Percentiles rank a stretch among this genome's conserved stretches.
Evolutionary conservation across 495 filamentous ascomycete genomes (phyloP).

Genomic region (Aspergillus olivimuriae): DNA sequence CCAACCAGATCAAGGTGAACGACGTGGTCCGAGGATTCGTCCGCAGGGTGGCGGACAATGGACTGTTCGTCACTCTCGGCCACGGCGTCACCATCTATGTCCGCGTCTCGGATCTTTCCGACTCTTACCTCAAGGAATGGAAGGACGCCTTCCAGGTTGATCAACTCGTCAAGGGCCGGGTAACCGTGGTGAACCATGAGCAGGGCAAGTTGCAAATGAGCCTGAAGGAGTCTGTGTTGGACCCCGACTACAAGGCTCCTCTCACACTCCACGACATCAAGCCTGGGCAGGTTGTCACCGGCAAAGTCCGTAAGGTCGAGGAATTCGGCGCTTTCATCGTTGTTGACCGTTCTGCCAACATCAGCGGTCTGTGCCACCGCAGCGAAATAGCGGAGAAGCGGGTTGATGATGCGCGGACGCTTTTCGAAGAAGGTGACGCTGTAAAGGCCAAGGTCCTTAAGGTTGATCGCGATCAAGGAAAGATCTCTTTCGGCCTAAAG

Average conservation of each 20-base stretch:
- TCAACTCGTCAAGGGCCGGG: constrained; percentile 81
- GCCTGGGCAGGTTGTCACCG: constrained; percentile 73
- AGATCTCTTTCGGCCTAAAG: constrained; percentile 85
- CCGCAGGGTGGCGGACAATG: constrained; percentile 77
- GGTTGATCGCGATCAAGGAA: constrained; percentile 62
- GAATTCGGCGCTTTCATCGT: constrained; percentile 93
- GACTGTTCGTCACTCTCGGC: constrained; percentile 75
- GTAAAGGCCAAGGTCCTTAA: constrained; percentile 87
- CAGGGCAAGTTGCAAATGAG: constrained; percentile 76
- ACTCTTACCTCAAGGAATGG: constrained; percentile 91
- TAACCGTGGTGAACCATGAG: constrained; percentile 58
- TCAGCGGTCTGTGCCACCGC: constrained; percentile 88
- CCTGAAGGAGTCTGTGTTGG: constrained; percentile 75
- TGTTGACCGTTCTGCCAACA: constrained; percentile 72
- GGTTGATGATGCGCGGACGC: constrained; percentile 69
- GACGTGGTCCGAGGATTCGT: constrained; percentile 86
- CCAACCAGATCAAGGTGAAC: constrained; percentile 65
- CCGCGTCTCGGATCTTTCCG: constrained; percentile 79
- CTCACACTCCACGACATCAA: constrained; percentile 65
- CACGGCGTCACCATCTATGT: constrained; percentile 75
- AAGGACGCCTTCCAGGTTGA: constrained; percentile 79
- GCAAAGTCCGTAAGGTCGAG: constrained; percentile 86
- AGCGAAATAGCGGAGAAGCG: constrained; percentile 80
- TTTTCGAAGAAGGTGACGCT: constrained; percentile 81
- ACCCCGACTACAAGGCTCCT: constrained; percentile 67